Evolutionary conservation across 2,329 filamentous ascomycete species (phyloP).

Genomic region (Cladosporium sphaerospermum): DNA sequence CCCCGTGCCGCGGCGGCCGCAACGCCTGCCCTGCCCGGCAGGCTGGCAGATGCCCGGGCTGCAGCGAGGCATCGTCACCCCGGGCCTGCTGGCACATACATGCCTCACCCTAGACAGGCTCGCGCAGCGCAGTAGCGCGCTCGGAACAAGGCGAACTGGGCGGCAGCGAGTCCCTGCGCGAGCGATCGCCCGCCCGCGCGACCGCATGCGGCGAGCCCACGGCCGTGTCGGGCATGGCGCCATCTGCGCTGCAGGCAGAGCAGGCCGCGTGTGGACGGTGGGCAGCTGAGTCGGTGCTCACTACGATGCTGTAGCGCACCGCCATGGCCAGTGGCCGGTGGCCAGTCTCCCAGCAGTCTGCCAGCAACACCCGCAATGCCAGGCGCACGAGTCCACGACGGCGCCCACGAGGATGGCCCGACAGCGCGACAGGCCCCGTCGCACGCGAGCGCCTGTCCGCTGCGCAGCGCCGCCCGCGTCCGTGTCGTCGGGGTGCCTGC

Average conservation of each 20-base stretch:
- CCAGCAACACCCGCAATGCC: no score
- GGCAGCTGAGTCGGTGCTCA: no score
- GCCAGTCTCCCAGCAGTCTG: no score
- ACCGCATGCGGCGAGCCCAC: neutral
- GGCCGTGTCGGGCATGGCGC: slow-evolving; percentile 1
- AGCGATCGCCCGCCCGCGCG: neutral
- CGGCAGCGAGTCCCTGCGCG: neutral
- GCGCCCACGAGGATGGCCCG: slow-evolving; percentile 1
- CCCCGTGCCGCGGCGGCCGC: no score
- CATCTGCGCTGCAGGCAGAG: neutral
- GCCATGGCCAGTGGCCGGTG: no score
- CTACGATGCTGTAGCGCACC: no score
- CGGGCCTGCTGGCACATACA: neutral
- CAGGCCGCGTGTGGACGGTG: no score
- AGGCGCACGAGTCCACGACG: neutral
- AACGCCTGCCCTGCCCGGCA: neutral
- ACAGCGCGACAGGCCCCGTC: neutral
- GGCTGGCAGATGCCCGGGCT: slow-evolving; percentile 2
- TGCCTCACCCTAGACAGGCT: neutral
- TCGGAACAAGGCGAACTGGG: slow-evolving; percentile 4
- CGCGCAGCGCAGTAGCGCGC: neutral
- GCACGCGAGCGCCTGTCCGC: neutral
- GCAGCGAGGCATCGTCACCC: slow-evolving; percentile 7
- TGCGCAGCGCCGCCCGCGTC: neutral
- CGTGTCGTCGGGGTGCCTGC: neutral